Percentiles rank a stretch among this genome's conserved stretches.
These are phyloP conservation scores for Botryotinia narcissicola DNA, from an alignment of 2,329 filamentous ascomycete species.

Conservation along the genomic window DNA sequence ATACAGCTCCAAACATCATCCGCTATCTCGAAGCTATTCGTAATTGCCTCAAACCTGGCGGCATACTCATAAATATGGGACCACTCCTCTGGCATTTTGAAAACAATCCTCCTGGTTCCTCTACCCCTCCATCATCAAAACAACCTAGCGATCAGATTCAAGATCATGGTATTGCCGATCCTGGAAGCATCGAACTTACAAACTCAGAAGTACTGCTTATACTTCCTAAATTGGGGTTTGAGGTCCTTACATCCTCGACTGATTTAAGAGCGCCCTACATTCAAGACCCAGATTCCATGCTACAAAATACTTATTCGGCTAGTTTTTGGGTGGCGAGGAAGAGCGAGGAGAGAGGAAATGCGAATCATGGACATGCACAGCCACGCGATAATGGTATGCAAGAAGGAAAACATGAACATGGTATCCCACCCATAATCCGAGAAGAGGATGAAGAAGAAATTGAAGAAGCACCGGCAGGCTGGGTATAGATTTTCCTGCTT, in stretches of 20 bases:
- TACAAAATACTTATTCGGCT: constrained; percentile 76
- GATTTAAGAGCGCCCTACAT: constrained; percentile 78
- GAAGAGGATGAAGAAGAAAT: neutral
- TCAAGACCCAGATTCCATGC: constrained; percentile 79
- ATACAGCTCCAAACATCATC: constrained; percentile 91
- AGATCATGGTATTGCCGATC: constrained; percentile 73
- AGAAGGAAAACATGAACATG: neutral
- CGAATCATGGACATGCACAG: neutral
- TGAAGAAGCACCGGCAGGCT: neutral
- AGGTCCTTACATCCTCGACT: constrained; percentile 60
- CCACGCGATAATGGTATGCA: neutral
- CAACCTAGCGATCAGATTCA: constrained; percentile 43
- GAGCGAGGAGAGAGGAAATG: neutral
- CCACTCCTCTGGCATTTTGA: constrained; percentile 96
- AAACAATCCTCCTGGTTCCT: constrained; percentile 60
- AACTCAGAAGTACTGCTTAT: constrained; percentile 83
- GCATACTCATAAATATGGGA: constrained; percentile 84
- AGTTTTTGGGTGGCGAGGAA: constrained; percentile 87
- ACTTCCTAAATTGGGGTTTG: constrained; percentile 73
- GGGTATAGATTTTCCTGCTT: neutral
- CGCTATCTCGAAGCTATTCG: constrained; percentile 82
- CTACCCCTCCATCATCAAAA: constrained; percentile 30
- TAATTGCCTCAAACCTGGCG: constrained; percentile 73
- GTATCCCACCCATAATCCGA: neutral
- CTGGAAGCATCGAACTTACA: constrained; percentile 84